phyloP scores from a whole-genome alignment of 2,329 filamentous ascomycete species.

The Basipetospora chlamydospora region DNA sequence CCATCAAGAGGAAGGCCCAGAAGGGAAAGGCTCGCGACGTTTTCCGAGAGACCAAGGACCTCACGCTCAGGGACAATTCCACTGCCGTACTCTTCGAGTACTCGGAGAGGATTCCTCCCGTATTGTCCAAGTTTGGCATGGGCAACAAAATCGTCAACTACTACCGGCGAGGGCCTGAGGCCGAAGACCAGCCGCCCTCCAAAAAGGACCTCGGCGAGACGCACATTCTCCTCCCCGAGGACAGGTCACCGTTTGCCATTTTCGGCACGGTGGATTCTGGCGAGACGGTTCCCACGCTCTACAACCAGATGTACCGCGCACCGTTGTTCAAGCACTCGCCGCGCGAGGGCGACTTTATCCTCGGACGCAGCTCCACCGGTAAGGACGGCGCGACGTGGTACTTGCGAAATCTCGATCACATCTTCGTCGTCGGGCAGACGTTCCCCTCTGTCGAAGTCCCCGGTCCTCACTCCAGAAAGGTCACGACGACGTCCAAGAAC shows the following conservation, averaged over 20 bases:
- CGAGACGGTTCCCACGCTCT: constrained; percentile 77
- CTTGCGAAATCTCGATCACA: constrained; percentile 76
- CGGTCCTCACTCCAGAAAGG: constrained; percentile 82
- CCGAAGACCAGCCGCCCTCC: constrained; percentile 60
- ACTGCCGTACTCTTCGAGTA: constrained; percentile 84
- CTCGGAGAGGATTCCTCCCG: constrained; percentile 81
- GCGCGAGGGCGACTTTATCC: constrained; percentile 69
- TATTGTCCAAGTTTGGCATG: constrained; percentile 96
- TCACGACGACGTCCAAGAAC: constrained; percentile 94
- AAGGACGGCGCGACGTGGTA: constrained; percentile 66
- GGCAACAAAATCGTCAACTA: constrained; percentile 93
- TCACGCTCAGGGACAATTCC: constrained; percentile 81
- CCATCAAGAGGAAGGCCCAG: constrained; percentile 67
- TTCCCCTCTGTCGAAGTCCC: constrained; percentile 88
- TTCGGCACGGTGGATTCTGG: constrained; percentile 89
- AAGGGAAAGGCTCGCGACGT: constrained; percentile 69
- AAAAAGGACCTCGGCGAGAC: constrained; percentile 82
- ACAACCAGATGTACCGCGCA: constrained; percentile 90
- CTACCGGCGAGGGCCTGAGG: constrained; percentile 65
- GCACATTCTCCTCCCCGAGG: constrained; percentile 75
- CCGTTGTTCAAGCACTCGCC: constrained; percentile 80
- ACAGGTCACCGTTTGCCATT: constrained; percentile 88
- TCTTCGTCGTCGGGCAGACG: constrained; percentile 84
- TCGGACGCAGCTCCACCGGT: constrained; percentile 70
- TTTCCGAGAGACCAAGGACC: constrained; percentile 65